Evolutionary conservation across 192 early-diverging fungal species (phyloP).

Genomic region (Podila clonocystis): DNA sequence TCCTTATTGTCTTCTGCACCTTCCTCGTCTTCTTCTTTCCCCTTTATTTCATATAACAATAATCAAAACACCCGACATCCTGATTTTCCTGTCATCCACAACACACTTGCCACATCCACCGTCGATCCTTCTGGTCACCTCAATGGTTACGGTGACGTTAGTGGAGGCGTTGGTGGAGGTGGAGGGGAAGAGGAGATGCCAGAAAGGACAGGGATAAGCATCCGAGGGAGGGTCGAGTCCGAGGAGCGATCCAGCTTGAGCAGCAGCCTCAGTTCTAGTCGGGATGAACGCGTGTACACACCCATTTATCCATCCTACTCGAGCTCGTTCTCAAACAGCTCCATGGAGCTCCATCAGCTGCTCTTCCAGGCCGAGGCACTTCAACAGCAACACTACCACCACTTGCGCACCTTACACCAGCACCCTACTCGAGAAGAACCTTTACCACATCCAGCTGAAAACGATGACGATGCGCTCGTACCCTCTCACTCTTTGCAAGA

Average conservation of each 20-base stretch:
- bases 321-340: constrained; percentile 44
- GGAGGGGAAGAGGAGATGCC: too few relatives aligned
- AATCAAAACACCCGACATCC: not conserved
- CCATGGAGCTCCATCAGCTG: constrained; percentile 35
- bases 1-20: not conserved
- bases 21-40: not conserved
- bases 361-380: constrained; percentile 29
- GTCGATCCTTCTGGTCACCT: too few relatives aligned
- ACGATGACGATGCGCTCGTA: not conserved
- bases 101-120: not conserved
- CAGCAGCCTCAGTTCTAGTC: constrained; percentile 42
- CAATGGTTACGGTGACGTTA: too few relatives aligned
- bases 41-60: not conserved
- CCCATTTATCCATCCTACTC: constrained; percentile 49
- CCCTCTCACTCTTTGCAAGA: not conserved
- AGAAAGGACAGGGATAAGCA: too few relatives aligned
- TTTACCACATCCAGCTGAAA: not conserved
- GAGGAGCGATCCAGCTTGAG: constrained; percentile 10
- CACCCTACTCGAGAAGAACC: not conserved
- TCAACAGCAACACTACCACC: constrained; percentile 18
- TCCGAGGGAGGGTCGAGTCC: not conserved
- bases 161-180: too few relatives aligned
- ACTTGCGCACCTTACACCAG: constrained; percentile 10
- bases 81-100: not conserved
- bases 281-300: constrained; percentile 36